Evolutionary conservation across 345 rosid species (phyloP).

Genomic region (Trapa bicornis): DNA sequence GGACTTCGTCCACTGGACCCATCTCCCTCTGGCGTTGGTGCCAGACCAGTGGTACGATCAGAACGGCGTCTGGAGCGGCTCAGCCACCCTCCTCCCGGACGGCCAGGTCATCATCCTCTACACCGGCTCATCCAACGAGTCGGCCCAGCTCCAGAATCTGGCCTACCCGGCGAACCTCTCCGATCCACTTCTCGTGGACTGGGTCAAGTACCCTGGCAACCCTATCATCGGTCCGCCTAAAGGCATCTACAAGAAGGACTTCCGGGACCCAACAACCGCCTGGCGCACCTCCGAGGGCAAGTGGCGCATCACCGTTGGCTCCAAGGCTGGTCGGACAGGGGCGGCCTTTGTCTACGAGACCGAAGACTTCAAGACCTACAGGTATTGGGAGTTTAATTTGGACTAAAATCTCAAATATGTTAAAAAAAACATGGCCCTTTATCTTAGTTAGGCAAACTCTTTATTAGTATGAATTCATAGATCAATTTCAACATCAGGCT

Average conservation of each 20-base stretch:
- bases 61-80: constrained; percentile 85
- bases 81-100: constrained; percentile 70
- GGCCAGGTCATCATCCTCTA: constrained; percentile 72
- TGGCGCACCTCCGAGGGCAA: constrained; percentile 69
- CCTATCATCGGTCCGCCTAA: constrained; percentile 72
- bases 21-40: constrained; percentile 76
- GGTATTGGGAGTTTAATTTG: no score
- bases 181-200: constrained; percentile 60
- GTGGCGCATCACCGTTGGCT: constrained; percentile 70
- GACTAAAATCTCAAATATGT: no score
- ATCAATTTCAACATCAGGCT: neutral
- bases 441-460: no score
- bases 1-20: constrained; percentile 75
- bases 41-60: constrained; percentile 76
- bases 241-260: constrained; percentile 44
- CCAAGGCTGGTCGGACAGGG: constrained; percentile 51
- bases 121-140: constrained; percentile 63
- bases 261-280: constrained; percentile 96
- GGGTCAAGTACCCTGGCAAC: constrained; percentile 59
- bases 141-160: constrained; percentile 75
- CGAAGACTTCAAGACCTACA: constrained; percentile 44
- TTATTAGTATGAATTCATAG: no score
- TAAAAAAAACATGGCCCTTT: no score
- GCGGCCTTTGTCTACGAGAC: constrained; percentile 63
- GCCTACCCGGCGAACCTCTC: constrained; percentile 60